These are phyloP conservation scores for Lentinula aciculospora DNA, from an alignment of 768 basidiomycete genomes.

Conservation along the genomic window DNA sequence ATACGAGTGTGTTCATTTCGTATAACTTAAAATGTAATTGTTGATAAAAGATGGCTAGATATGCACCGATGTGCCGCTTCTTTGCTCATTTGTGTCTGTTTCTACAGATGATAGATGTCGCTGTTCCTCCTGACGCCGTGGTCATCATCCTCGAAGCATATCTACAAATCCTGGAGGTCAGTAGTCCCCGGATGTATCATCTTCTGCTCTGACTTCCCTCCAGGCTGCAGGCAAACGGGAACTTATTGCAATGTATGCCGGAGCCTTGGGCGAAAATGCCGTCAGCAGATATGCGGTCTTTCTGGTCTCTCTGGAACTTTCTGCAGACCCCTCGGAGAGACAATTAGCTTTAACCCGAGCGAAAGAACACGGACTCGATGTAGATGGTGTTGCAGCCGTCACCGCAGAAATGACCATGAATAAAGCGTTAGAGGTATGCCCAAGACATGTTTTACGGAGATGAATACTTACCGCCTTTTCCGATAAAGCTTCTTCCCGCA, in stretches of 20 bases:
- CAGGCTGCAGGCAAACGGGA: conserved; percentile 74
- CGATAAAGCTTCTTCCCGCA: conserved; percentile 41
- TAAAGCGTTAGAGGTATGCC: conserved; percentile 55
- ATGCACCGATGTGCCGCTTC: conserved; percentile 75
- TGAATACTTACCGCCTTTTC: conserved; percentile 8
- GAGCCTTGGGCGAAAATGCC: conserved; percentile 85
- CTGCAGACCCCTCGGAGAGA: conserved; percentile 59
- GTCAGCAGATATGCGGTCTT: conserved; percentile 90
- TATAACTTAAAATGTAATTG: neutral
- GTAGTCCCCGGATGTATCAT: conserved; percentile 11
- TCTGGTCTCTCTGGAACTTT: conserved; percentile 70
- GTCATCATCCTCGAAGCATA: conserved; percentile 87
- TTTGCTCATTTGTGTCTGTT: conserved; percentile 92
- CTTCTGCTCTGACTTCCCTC: neutral
- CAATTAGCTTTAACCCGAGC: conserved; percentile 68
- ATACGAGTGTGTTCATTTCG: conserved; percentile 45
- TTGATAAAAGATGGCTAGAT: conserved; percentile 30
- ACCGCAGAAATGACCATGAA: conserved; percentile 78
- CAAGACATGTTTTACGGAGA: neutral
- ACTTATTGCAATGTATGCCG: conserved; percentile 91
- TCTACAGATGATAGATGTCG: conserved; percentile 73
- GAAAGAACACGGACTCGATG: conserved; percentile 79
- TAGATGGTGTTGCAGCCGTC: conserved; percentile 70
- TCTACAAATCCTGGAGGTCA: conserved; percentile 78
- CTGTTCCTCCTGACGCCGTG: conserved; percentile 66